Conservation (phyloP, 106 monocot species). For the Dioscorea zingiberensis region DNA sequence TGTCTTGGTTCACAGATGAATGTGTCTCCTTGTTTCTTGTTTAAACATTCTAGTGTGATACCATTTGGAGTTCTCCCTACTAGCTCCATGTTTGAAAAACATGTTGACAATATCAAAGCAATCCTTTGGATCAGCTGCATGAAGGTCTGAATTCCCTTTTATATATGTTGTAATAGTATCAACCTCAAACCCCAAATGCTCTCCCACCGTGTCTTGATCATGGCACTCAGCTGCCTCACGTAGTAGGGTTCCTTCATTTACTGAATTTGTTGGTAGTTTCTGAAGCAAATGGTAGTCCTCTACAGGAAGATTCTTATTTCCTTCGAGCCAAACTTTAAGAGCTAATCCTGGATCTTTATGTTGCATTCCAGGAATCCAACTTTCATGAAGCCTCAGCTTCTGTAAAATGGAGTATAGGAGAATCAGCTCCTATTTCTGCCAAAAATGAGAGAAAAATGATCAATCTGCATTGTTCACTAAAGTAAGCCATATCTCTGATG, state of each 20-base stretch:
- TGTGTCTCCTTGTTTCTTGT: constrained; percentile 1
- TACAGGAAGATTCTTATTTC: background rate
- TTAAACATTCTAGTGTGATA: background rate
- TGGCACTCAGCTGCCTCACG: background rate
- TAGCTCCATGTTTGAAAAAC: too few relatives aligned
- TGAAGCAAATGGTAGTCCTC: background rate
- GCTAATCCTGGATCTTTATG: constrained; percentile 5
- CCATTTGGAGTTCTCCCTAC: too few relatives aligned
- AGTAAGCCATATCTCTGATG: background rate
- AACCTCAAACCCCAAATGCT: constrained; percentile 2
- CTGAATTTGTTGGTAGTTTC: constrained; percentile 1
- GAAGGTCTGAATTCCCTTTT: constrained; percentile 8
- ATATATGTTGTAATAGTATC: constrained; percentile 13
- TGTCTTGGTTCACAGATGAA: constrained; percentile 5
- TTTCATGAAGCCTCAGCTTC: constrained; percentile 21
- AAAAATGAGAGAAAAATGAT: constrained; percentile 2
- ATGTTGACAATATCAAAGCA: too few relatives aligned
- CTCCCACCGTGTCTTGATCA: background rate
- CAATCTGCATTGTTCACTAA: background rate
- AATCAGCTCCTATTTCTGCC: constrained; percentile 19
- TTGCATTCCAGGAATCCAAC: background rate
- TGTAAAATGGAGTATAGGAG: constrained; percentile 27
- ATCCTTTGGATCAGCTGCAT: background rate
- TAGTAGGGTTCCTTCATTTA: constrained; percentile 3
- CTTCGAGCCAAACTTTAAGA: constrained; percentile 5